Percentiles rank a stretch among this genome's conserved stretches.
Conservation (phyloP, 306 rosid genomes). For the Abrus precatorius region DNA sequence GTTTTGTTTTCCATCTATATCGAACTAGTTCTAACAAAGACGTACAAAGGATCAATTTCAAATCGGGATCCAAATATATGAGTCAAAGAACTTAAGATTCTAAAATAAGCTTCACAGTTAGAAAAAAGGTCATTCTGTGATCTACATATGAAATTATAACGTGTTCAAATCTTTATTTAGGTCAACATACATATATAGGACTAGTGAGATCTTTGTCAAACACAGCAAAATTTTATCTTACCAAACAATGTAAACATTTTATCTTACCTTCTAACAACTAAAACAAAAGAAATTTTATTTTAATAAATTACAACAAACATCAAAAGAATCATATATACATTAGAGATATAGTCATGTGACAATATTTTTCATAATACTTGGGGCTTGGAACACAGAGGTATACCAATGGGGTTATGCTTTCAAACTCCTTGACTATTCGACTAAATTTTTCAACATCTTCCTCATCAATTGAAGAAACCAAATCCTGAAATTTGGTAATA, state of each 20-base stretch:
- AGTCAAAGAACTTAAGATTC: not conserved
- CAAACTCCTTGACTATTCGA: conserved; percentile 54
- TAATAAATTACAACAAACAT: not conserved
- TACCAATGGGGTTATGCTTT: conserved; percentile 60
- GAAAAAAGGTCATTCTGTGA: not conserved
- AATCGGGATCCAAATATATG: conserved; percentile 5
- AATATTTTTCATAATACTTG: conserved; percentile 9
- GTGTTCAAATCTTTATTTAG: not conserved
- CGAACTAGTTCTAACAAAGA: too few relatives aligned
- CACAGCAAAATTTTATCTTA: not conserved
- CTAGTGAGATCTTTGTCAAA: not conserved
- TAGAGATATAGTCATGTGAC: not conserved
- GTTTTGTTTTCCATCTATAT: too few relatives aligned
- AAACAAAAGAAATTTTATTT: conserved; percentile 4
- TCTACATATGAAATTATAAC: not conserved
- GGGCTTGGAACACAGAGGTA: conserved; percentile 27
- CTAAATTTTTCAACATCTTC: conserved; percentile 59
- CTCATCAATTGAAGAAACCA: conserved; percentile 59
- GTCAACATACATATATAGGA: not conserved
- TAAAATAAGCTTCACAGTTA: not conserved
- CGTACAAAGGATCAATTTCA: conserved; percentile 11
- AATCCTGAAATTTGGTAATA: conserved; percentile 53
- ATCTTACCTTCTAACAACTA: not conserved
- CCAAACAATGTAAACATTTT: conserved; percentile 5
- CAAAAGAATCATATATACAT: not conserved